Conservation (phyloP, 768 basidiomycete genomes). For the Trametes sanguinea region DNA sequence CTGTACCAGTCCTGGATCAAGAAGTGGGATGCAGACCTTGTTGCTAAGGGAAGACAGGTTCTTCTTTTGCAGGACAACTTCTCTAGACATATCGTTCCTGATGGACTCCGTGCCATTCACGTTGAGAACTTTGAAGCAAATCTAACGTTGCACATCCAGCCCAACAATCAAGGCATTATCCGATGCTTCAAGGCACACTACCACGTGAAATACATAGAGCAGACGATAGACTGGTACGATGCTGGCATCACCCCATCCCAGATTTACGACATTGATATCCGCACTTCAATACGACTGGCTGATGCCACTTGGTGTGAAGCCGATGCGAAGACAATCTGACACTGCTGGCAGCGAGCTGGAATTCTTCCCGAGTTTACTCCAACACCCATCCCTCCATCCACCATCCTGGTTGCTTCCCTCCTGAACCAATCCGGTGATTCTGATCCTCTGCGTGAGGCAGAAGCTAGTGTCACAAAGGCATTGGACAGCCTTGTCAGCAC, state of each 20-base stretch:
- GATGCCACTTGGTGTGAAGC: constrained; percentile 36
- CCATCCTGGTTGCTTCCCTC: not conserved
- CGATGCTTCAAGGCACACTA: constrained; percentile 41
- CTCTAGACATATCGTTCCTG: constrained; percentile 33
- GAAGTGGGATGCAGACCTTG: constrained; percentile 29
- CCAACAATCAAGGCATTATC: constrained; percentile 39
- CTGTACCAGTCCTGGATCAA: constrained; percentile 40
- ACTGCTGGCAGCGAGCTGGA: constrained; percentile 36
- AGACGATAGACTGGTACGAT: constrained; percentile 12
- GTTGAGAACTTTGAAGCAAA: constrained; percentile 38
- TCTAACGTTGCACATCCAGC: constrained; percentile 41
- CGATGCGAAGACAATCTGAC: constrained; percentile 32
- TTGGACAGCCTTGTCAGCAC: not conserved
- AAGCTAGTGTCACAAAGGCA: not conserved
- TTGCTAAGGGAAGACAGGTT: constrained; percentile 26
- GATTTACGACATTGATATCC: constrained; percentile 40
- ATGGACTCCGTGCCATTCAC: constrained; percentile 28
- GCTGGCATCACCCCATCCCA: constrained; percentile 16
- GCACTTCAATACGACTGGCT: constrained; percentile 39
- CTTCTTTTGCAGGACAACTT: constrained; percentile 38
- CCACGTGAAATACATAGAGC: constrained; percentile 27
- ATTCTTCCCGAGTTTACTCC: not conserved
- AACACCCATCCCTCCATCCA: not conserved
- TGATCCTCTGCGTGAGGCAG: not conserved
- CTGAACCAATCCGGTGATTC: not conserved